Percentiles rank a stretch among this genome's conserved stretches.
Conservation (phyloP, 768 basidiomycete genomes). For the Paxillus rubicundulus region DNA sequence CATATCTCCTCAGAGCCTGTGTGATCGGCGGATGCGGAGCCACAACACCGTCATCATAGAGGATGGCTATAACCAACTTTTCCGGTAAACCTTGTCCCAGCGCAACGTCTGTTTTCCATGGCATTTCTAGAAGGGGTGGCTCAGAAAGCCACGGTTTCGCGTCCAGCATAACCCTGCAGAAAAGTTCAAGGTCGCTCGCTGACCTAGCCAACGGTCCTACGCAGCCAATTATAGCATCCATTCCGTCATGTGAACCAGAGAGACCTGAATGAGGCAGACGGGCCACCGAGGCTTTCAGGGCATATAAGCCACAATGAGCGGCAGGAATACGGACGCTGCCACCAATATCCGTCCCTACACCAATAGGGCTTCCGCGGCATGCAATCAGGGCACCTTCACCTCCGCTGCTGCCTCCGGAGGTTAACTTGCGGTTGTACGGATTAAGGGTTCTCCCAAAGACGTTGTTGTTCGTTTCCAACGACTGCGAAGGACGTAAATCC, state of each 20-base stretch:
- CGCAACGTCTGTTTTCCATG: conserved; percentile 43
- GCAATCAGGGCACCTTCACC: conserved; percentile 48
- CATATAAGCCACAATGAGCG: conserved; percentile 41
- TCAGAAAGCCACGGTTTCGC: conserved; percentile 46
- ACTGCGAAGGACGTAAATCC: conserved; percentile 30
- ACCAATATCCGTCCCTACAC: conserved; percentile 49
- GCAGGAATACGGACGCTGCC: conserved; percentile 46
- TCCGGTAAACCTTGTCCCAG: conserved; percentile 38
- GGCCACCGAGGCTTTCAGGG: conserved; percentile 46
- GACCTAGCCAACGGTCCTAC: conserved; percentile 49
- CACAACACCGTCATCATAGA: conserved; percentile 52
- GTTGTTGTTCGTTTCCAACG: conserved; percentile 54
- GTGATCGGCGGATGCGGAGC: conserved; percentile 48
- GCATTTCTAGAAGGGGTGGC: conserved; percentile 46
- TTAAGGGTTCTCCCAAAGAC: conserved; percentile 62
- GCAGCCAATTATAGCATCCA: conserved; percentile 52
- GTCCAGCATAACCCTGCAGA: conserved; percentile 47
- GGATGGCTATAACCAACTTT: conserved; percentile 43
- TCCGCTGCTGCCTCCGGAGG: conserved; percentile 47
- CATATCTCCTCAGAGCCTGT: conserved; percentile 39
- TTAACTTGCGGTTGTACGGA: conserved; percentile 52
- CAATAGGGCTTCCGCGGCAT: conserved; percentile 39
- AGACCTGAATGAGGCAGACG: conserved; percentile 52
- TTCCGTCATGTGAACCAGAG: conserved; percentile 48
- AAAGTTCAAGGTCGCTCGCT: conserved; percentile 47